These are phyloP conservation scores for Cyclotella atomus DNA, from an alignment of 108 stramenopile species.

Conservation along the genomic window DNA sequence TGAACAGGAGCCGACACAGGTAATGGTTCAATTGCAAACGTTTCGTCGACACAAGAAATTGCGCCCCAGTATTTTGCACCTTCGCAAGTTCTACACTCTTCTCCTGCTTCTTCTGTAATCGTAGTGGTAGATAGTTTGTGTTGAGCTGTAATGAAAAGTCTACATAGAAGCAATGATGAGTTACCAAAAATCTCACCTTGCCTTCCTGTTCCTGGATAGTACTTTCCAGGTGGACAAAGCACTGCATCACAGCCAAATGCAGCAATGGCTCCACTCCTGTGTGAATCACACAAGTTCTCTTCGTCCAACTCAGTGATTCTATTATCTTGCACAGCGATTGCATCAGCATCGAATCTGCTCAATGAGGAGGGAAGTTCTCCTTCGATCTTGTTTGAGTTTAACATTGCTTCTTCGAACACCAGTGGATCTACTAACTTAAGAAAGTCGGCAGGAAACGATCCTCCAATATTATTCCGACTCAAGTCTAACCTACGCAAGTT, in stretches of 20 bases:
- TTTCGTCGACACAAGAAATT: slow-evolving; percentile 4
- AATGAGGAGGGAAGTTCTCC: slow-evolving; percentile 10
- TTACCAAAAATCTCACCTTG: not conserved
- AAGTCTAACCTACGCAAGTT: slow-evolving; percentile 33
- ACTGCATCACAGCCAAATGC: slow-evolving; percentile 65
- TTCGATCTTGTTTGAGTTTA: slow-evolving; percentile 17
- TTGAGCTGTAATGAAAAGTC: not conserved
- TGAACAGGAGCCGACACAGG: not conserved
- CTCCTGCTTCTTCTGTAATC: slow-evolving; percentile 20
- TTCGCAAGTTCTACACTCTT: slow-evolving; percentile 20
- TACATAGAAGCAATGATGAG: not conserved
- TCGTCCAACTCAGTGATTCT: slow-evolving; percentile 12
- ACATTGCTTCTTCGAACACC: slow-evolving; percentile 13
- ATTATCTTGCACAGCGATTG: slow-evolving; percentile 14
- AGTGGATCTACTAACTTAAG: slow-evolving; percentile 16
- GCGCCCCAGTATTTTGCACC: slow-evolving; percentile 13
- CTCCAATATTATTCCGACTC: slow-evolving; percentile 17
- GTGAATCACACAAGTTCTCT: not conserved
- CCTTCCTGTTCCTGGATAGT: slow-evolving; percentile 40
- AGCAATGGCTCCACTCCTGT: slow-evolving; percentile 47
- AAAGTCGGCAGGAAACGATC: slow-evolving; percentile 7
- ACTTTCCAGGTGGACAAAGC: slow-evolving; percentile 66
- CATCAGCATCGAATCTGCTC: slow-evolving; percentile 13
- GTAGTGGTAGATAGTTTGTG: not conserved
- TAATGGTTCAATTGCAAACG: not conserved